Base-by-base conservation (phyloP, 768 basidiomycete species). In the Hericium rajendrae region DNA sequence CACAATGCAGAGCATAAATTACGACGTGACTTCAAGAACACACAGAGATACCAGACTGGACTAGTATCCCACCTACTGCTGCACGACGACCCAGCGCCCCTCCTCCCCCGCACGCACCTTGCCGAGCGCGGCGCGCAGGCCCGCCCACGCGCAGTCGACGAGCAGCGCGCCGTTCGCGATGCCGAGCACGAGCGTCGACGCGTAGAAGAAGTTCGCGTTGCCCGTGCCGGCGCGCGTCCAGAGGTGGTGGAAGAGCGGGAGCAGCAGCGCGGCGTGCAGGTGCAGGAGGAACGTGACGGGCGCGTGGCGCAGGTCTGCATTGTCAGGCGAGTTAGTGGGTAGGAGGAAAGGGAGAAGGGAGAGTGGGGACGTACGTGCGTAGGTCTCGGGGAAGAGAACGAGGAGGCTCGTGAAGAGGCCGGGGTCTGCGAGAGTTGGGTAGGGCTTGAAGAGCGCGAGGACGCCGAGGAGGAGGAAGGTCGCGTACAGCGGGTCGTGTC, bases 201-300 rank as follows among this genome's bases (percentile, higher is more conserved):
- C 97, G 65, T 98, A 99, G 73, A 91, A 97, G 72, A 99, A 99
- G 69, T 98, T 98, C 49, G 95, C 94, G 66, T 99, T 98, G 2
- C 93, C 97, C 5, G 92, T 90, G 1, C 93, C 94, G 57, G 92
- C 87, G 9, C 76, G 77, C 6, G 97, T 79, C 95, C 97, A 99
- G 2, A 98, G 75, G 58, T 90, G 81, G 66, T 95, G 85, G 70
- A 98, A 94, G 32, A 97, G 77, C 0, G 95, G 95, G 57, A 97
- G 79, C 20, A 98, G 83, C 18, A 92, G 76, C 1, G 85, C 78
- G 2, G 94, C 84, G 65, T 97, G 92, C 4, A 90, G 72, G 61
- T 95, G 89, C 10, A 94, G 78, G 48, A 92, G 79, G 4, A 81
- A 73, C 8, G 91, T 91, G 38, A 94, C 85, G 56, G 94, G 83